Base-by-base conservation (phyloP, 225 moss, liverwort and hornwort genomes). In the Bryum argenteum region DNA sequence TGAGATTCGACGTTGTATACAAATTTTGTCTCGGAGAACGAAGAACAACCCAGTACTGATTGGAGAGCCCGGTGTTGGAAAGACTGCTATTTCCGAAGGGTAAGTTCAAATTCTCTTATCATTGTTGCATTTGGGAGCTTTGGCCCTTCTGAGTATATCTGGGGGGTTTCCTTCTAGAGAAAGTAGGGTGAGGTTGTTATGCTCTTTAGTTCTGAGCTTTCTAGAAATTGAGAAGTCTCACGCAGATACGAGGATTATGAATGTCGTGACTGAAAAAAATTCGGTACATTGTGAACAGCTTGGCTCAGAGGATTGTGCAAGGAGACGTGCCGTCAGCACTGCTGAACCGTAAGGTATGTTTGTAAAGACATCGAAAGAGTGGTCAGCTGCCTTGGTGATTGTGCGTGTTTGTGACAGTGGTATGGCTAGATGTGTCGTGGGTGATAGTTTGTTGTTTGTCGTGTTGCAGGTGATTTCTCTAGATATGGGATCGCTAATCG, bases 1-100 rank as follows among this genome's bases (percentile, higher is more conserved):
- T 73, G 97, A 97, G 72, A 94, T 97, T 79, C 82, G 97, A 73
- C 89, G 97, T 10, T 89, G 87, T 58, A 97, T 97, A 54, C 97
- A 97, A 47, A 97, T 94, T 79, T 74, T 97, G 47, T 97, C 97
- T 23, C 87, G 97, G 40, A 89, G 97, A 79, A 97, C 97, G 22
- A 97, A 94, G 65, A 97, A 97, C 73, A 97, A 97, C 52, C 97
- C 97, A 41, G 97, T 97, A 21, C 75, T 97, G 65, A 97, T 97
- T 48, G 97, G 97, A 52, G 97, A 97, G 80, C 97, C 97, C 44
- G 97, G 97, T 43, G 97, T 96, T 5, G 96, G 97, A 58, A 97
- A 97, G 77, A 97, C 97, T 41, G 97, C 97, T 16, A 94, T 97
- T 54, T 97, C 97, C 44, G 97, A 97, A 85, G 97, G 97, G 95